phyloP scores from a whole-genome alignment of 441 rosid species.

The Aleurites moluccanus region DNA sequence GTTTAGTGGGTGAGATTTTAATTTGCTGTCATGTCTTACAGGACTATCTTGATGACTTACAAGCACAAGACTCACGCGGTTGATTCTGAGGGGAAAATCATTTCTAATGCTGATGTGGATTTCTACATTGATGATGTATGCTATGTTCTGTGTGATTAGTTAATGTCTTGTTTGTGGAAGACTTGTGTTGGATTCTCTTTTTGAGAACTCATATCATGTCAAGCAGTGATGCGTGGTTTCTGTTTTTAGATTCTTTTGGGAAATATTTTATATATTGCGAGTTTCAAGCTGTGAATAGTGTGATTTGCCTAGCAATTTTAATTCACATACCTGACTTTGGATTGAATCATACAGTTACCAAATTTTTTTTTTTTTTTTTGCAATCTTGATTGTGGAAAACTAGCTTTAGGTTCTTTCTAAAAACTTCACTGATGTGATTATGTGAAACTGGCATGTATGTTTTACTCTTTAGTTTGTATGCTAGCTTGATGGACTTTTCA shows the following conservation, averaged over 20 bases:
- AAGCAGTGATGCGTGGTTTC: background rate
- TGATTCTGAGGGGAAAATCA: slow-evolving; percentile 71
- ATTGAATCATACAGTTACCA: background rate
- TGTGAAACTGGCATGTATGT: background rate
- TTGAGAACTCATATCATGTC: background rate
- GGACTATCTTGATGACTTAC: slow-evolving; percentile 82
- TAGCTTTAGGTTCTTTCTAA: background rate
- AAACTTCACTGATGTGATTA: background rate
- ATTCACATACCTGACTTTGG: background rate
- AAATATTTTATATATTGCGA: background rate
- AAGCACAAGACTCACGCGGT: slow-evolving; percentile 96
- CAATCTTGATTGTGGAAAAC: no score
- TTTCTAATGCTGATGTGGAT: slow-evolving; percentile 87
- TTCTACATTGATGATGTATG: slow-evolving; percentile 84
- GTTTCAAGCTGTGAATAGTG: background rate
- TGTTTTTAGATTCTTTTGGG: background rate
- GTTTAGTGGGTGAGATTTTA: slow-evolving; percentile 9
- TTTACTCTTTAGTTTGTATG: background rate
- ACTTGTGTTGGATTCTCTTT: background rate
- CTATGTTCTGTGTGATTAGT: background rate
- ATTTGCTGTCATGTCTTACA: slow-evolving; percentile 23
- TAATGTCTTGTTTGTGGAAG: background rate
- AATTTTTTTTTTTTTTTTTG: background rate
- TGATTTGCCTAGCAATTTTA: background rate
- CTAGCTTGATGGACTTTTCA: slow-evolving; percentile 3